These are phyloP conservation scores for Monosporascus sp. DNA, from an alignment of 2,329 filamentous ascomycete species.

Conservation along the genomic window DNA sequence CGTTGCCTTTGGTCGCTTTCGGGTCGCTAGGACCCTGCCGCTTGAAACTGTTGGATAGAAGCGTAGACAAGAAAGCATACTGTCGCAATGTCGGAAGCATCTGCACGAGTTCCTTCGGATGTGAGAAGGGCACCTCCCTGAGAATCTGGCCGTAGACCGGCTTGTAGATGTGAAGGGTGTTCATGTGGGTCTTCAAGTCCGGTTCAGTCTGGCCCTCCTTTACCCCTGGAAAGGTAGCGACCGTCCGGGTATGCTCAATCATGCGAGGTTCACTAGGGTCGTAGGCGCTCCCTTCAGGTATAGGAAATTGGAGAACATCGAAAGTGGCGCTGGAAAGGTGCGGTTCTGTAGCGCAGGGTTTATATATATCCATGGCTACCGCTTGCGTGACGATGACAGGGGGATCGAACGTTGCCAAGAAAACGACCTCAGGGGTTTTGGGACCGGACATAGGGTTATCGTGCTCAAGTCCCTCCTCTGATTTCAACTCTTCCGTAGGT, in stretches of 20 bases:
- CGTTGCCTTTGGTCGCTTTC: constrained; percentile 13
- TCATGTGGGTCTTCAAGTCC: constrained; percentile 40
- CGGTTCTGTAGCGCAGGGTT: constrained; percentile 44
- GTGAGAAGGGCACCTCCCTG: constrained; percentile 66
- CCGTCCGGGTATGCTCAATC: constrained; percentile 43
- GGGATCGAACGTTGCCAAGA: constrained; percentile 69
- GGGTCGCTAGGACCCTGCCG: constrained; percentile 21
- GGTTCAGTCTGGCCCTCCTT: constrained; percentile 22
- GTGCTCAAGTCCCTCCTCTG: constrained; percentile 47
- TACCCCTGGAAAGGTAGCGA: constrained; percentile 35
- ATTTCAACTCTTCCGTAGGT: constrained; percentile 38
- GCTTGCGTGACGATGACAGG: constrained; percentile 64
- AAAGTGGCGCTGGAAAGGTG: constrained; percentile 43
- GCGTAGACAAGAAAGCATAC: constrained; percentile 63
- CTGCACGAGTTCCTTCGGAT: constrained; percentile 69
- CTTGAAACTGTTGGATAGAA: constrained; percentile 59
- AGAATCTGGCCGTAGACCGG: constrained; percentile 65
- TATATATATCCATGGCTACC: constrained; percentile 58
- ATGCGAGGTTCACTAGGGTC: constrained; percentile 55
- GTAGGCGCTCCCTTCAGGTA: constrained; percentile 41
- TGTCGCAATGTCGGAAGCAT: constrained; percentile 72
- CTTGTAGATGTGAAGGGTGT: constrained; percentile 65
- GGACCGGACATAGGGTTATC: constrained; percentile 35
- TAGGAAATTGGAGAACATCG: constrained; percentile 54
- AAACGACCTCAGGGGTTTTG: constrained; percentile 66